These are phyloP conservation scores for Ormosia emarginata DNA, from an alignment of 306 rosid genomes.

Conservation along the genomic window DNA sequence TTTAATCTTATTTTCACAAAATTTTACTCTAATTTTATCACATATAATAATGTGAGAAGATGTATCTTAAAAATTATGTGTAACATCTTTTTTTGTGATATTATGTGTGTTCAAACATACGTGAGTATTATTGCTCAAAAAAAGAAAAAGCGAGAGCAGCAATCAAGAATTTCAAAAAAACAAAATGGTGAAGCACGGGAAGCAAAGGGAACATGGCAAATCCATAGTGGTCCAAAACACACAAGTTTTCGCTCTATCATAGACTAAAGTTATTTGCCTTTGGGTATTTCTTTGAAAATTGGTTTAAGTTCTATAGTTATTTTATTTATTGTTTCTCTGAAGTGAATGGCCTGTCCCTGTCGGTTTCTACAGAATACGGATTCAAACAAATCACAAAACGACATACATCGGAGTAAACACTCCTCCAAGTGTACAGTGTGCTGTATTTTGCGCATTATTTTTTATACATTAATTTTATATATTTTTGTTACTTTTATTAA, in stretches of 20 bases:
- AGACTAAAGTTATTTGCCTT: conserved; percentile 41
- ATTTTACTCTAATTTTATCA: no score
- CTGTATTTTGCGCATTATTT: background rate
- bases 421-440: background rate
- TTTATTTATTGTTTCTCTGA: background rate
- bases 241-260: background rate
- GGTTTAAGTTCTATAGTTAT: background rate
- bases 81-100: no score
- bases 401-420: conserved; percentile 26
- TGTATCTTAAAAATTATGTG: no score
- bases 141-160: background rate
- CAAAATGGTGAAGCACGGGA: background rate
- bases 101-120: no score
- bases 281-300: background rate
- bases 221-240: conserved; percentile 13
- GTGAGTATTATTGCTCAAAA: no score
- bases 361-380: conserved; percentile 8
- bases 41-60: no score
- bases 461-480: no score
- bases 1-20: no score
- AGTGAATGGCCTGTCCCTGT: conserved; percentile 15
- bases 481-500: no score
- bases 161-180: background rate
- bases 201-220: conserved; percentile 25
- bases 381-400: conserved; percentile 40